A percentile compares a stretch with the other conserved stretches of the same genome.
phyloP scores from a whole-genome alignment of 2,329 filamentous ascomycete genomes.

The Aspergillus piperis region DNA sequence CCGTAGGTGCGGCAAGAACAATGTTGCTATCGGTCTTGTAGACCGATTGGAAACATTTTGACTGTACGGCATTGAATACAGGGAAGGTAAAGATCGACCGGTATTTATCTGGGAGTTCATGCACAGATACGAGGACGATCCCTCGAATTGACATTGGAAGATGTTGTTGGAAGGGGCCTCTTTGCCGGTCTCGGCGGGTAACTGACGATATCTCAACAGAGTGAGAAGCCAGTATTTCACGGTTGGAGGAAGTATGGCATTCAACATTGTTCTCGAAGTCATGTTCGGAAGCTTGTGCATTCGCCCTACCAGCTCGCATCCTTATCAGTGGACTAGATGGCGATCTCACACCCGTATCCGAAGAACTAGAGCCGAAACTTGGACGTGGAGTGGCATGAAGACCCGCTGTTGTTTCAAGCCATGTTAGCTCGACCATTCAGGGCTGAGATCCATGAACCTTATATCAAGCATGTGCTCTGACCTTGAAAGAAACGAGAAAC shows the following conservation, averaged over 20 bases:
- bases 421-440: too few relatives aligned
- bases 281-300: background rate
- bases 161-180: conserved; percentile 25
- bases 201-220: background rate
- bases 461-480: conserved; percentile 20
- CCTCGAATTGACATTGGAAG: conserved; percentile 52
- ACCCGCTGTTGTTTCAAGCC: conserved; percentile 17
- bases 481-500: conserved; percentile 34
- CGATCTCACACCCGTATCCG: conserved; percentile 23
- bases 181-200: background rate
- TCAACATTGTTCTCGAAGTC: background rate
- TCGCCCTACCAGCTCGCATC: conserved; percentile 22
- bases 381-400: conserved; percentile 25
- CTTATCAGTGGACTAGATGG: conserved; percentile 37
- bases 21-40: conserved; percentile 73
- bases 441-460: background rate
- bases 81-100: conserved; percentile 70
- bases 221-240: background rate
- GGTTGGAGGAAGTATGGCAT: background rate
- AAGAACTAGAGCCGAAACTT: conserved; percentile 30
- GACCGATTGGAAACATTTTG: conserved; percentile 69
- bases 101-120: conserved; percentile 68
- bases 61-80: conserved; percentile 80
- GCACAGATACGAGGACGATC: conserved; percentile 60
- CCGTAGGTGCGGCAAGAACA: conserved; percentile 78